These are phyloP conservation scores for Hibiscus mutabilis DNA, from an alignment of 345 rosid genomes.

Conservation along the genomic window DNA sequence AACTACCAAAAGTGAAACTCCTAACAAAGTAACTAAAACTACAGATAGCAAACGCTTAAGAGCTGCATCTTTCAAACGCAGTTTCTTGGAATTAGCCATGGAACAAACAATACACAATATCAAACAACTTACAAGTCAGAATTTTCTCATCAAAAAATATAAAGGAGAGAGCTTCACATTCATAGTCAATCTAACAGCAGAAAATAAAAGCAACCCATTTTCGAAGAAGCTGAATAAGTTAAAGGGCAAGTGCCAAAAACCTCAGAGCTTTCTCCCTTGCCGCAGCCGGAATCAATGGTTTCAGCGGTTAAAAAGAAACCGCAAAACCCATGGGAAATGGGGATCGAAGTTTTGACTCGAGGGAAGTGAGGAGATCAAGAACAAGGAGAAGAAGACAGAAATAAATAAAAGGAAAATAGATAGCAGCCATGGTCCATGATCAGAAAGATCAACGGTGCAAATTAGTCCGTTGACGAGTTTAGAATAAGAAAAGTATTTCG, in stretches of 20 bases:
- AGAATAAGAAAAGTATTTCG: background rate
- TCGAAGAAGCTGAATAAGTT: constrained; percentile 12
- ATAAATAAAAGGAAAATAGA: background rate
- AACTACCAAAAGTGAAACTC: constrained; percentile 47
- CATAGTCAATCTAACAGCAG: constrained; percentile 6
- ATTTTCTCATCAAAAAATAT: background rate
- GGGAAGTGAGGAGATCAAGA: background rate
- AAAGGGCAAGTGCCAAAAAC: constrained; percentile 25
- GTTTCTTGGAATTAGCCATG: constrained; percentile 72
- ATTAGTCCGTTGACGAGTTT: constrained; percentile 1
- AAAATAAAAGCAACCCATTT: constrained; percentile 20
- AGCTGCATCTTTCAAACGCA: constrained; percentile 41
- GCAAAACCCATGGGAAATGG: background rate
- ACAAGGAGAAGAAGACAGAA: background rate
- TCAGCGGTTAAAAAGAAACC: background rate
- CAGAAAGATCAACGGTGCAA: background rate
- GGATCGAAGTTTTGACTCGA: background rate
- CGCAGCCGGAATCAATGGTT: background rate
- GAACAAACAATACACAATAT: constrained; percentile 11
- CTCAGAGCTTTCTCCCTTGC: constrained; percentile 14
- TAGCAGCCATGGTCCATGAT: background rate
- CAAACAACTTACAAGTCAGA: background rate
- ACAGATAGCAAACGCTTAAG: constrained; percentile 47
- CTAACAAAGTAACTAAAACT: constrained; percentile 40
- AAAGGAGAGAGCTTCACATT: constrained; percentile 9